These are phyloP conservation scores for Cystobasidiaceae sp. DNA, from an alignment of 1,284 basidiomycete genomes.

Conservation along the genomic window DNA sequence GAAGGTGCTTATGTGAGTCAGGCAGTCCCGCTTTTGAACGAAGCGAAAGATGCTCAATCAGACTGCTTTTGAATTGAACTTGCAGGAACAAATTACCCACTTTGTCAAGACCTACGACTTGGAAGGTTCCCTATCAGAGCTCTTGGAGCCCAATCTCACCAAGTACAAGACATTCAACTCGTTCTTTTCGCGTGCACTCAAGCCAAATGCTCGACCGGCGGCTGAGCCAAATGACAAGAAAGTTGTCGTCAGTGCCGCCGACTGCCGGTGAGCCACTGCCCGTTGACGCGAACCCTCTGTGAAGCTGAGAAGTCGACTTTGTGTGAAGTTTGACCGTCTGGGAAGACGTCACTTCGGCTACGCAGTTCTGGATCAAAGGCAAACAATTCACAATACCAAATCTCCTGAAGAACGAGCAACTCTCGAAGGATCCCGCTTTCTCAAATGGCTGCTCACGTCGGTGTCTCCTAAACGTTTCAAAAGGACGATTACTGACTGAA, in stretches of 20 bases:
- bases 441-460: not conserved
- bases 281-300: slow-evolving; percentile 14
- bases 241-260: slow-evolving; percentile 63
- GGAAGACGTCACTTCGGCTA: slow-evolving; percentile 57
- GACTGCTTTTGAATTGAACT: too few relatives aligned
- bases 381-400: slow-evolving; percentile 61
- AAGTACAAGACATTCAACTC: slow-evolving; percentile 73
- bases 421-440: slow-evolving; percentile 42
- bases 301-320: too few relatives aligned
- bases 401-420: slow-evolving; percentile 55
- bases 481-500: slow-evolving; percentile 44
- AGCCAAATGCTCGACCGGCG: slow-evolving; percentile 70
- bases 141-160: slow-evolving; percentile 59
- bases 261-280: slow-evolving; percentile 57
- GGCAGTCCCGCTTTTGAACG: too few relatives aligned
- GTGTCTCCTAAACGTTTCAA: slow-evolving; percentile 23
- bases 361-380: slow-evolving; percentile 64
- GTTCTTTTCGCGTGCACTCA: slow-evolving; percentile 84
- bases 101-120: slow-evolving; percentile 71
- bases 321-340: slow-evolving; percentile 69
- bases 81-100: slow-evolving; percentile 58
- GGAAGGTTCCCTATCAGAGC: slow-evolving; percentile 53
- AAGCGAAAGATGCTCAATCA: too few relatives aligned
- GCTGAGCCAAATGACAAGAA: slow-evolving; percentile 62
- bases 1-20: slow-evolving; percentile 43